phyloP scores from a whole-genome alignment of 768 basidiomycete species.

The Phanerochaete carnosa region DNA sequence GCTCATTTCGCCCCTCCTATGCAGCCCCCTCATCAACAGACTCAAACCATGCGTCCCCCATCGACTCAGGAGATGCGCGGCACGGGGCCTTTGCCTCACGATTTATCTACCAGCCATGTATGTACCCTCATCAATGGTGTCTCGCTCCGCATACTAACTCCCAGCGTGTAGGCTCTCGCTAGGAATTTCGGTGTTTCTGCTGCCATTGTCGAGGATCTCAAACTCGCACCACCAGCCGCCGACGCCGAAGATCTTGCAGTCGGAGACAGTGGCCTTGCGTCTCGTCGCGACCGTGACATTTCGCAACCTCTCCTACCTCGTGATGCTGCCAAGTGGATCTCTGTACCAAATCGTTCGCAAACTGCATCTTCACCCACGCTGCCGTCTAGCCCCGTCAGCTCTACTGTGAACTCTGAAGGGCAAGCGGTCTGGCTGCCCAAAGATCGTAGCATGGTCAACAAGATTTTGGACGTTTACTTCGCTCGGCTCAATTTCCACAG shows the following conservation, averaged over 20 bases:
- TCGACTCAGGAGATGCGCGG: conserved; percentile 52
- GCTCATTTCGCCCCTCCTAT: neutral
- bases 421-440: conserved; percentile 72
- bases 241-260: conserved; percentile 78
- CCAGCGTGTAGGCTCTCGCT: conserved; percentile 52
- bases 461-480: conserved; percentile 72
- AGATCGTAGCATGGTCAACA: conserved; percentile 61
- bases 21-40: conserved; percentile 36
- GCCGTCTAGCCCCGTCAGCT: conserved; percentile 10
- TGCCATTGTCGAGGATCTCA: conserved; percentile 63
- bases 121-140: neutral
- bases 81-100: conserved; percentile 75
- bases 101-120: conserved; percentile 68
- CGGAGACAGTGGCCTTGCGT: conserved; percentile 65
- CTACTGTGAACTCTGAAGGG: conserved; percentile 26
- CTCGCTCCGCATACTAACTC: neutral
- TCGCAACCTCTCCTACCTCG: conserved; percentile 55
- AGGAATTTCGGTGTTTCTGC: conserved; percentile 77
- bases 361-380: conserved; percentile 23
- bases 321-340: conserved; percentile 59
- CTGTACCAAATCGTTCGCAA: conserved; percentile 46
- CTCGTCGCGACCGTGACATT: conserved; percentile 62
- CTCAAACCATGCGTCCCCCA: conserved; percentile 23
- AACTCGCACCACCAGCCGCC: conserved; percentile 41
- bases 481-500: conserved; percentile 74